Evolutionary conservation across 2,329 filamentous ascomycete genomes (phyloP).

Genomic region (Macroventuria anomochaeta): DNA sequence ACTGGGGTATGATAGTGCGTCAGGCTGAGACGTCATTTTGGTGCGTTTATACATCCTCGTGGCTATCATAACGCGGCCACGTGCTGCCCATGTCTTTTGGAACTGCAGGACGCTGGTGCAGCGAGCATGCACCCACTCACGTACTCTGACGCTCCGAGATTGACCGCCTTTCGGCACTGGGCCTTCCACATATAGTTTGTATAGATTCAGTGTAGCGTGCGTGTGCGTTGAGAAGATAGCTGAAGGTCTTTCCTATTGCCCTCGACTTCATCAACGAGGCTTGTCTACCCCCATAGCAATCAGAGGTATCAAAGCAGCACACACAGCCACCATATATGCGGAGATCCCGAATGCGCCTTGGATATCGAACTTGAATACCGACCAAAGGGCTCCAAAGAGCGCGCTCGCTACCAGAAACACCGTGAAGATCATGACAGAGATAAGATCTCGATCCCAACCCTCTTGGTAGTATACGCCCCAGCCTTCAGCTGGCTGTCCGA

Average conservation of each 20-base stretch:
- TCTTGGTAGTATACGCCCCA: slow-evolving; percentile 37
- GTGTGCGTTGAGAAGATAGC: no score
- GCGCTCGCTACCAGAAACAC: slow-evolving; percentile 26
- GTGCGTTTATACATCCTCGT: no score
- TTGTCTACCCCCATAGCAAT: not conserved
- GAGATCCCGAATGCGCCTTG: slow-evolving; percentile 34
- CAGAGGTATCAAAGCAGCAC: not conserved
- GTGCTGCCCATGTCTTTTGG: slow-evolving; percentile 25
- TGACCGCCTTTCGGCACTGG: no score
- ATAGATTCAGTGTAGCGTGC: no score
- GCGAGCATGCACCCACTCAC: no score
- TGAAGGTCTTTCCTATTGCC: no score
- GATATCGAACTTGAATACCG: slow-evolving; percentile 28
- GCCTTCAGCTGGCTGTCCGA: slow-evolving; percentile 32
- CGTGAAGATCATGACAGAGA: slow-evolving; percentile 18
- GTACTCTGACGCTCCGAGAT: no score
- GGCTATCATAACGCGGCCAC: no score
- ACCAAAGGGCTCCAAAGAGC: slow-evolving; percentile 33
- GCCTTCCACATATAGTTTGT: no score
- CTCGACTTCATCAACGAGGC: no score
- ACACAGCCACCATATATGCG: slow-evolving; percentile 18
- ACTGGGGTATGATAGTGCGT: no score
- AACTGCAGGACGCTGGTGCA: slow-evolving; percentile 20
- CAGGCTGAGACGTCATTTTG: no score
- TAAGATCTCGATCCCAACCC: slow-evolving; percentile 26